Percentiles rank a stretch among this genome's conserved stretches.
Evolutionary conservation across 768 basidiomycete species (phyloP).

Genomic region (Mycena haematopus): DNA sequence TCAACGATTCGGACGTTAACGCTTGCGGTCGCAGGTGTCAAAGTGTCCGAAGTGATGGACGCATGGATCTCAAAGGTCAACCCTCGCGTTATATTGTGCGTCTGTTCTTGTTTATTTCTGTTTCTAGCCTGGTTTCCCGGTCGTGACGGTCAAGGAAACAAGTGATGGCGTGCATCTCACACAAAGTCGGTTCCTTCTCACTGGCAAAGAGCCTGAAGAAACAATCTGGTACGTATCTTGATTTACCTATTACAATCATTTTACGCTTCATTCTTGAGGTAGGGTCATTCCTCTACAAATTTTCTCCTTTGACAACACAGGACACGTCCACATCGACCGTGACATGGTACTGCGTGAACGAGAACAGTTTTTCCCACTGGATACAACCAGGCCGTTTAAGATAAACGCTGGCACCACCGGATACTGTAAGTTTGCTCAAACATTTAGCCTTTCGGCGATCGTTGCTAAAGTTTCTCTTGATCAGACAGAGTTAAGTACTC

Average conservation of each 20-base stretch:
- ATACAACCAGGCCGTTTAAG: slow-evolving; percentile 67
- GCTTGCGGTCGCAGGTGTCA: slow-evolving; percentile 44
- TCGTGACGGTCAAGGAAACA: slow-evolving; percentile 69
- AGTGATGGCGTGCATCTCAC: slow-evolving; percentile 60
- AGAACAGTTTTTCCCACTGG: slow-evolving; percentile 58
- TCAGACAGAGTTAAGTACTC: slow-evolving; percentile 72
- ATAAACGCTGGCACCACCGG: slow-evolving; percentile 76
- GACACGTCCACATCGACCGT: slow-evolving; percentile 56
- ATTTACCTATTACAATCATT: neutral
- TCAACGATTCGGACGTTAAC: neutral
- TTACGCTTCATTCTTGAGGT: neutral
- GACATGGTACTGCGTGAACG: slow-evolving; percentile 59
- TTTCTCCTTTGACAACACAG: slow-evolving; percentile 52
- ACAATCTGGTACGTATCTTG: slow-evolving; percentile 60
- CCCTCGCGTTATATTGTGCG: neutral
- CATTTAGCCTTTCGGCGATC: slow-evolving; percentile 2
- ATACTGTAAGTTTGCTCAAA: slow-evolving; percentile 32
- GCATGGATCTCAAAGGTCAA: slow-evolving; percentile 70
- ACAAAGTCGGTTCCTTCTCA: slow-evolving; percentile 77
- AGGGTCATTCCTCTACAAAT: slow-evolving; percentile 70
- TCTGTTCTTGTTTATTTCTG: neutral
- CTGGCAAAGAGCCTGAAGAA: slow-evolving; percentile 66
- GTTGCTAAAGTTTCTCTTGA: slow-evolving; percentile 19
- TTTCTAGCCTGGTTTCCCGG: slow-evolving; percentile 70
- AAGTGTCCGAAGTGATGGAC: slow-evolving; percentile 70